Base-by-base conservation (phyloP, 495 filamentous ascomycete genomes). In the Filosporella fistucella region DNA sequence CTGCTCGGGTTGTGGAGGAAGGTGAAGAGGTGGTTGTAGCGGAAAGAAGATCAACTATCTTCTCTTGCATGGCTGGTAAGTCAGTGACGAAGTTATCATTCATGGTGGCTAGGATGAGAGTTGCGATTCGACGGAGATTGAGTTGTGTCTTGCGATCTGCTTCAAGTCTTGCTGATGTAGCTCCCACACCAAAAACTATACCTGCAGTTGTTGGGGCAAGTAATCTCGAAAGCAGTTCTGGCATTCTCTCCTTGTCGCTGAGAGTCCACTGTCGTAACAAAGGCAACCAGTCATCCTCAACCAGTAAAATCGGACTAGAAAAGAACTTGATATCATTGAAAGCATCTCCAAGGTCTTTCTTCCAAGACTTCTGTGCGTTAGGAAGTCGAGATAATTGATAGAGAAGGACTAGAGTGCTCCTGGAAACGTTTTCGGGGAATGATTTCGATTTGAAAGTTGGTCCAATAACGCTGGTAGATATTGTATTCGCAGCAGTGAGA, bases 131-230 rank as follows among this genome's bases (percentile, higher is more conserved):
- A 8, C 89, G 85, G 11, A 99, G 80, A 60, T 90, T 95, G 28
- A 96, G 78, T 59, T 96, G 91, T 7, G 90, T 86, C 63, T 85
- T 93, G 41, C 90, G 85, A 64, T 99, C 93, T 8, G 93, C 89
- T 68, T 99, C 93, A 34, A 89, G 71, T 49, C 93, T 76, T n/a
- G 93, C 93, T 18, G 91, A 91, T 26, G 86, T 91, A 6, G 93
- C 94, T 41, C 93, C 93, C 4, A 99, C 93, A 18, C 93, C 93
- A 52, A 99, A 99, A 63, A 99, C 89, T 45, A 97, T 95, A 13
- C 93, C 94, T 0, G 93, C 94, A n/a, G 93, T 86, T 13, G 89
- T 89, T 8, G 93, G 93, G 2, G 90, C 76, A 5, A 86, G 81
- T 28, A 97, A 72, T 21, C 89, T 81, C 30, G 76, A 71, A 12